Conservation (phyloP, 2,329 filamentous ascomycete species). For the Colletotrichum scovillei region DNA sequence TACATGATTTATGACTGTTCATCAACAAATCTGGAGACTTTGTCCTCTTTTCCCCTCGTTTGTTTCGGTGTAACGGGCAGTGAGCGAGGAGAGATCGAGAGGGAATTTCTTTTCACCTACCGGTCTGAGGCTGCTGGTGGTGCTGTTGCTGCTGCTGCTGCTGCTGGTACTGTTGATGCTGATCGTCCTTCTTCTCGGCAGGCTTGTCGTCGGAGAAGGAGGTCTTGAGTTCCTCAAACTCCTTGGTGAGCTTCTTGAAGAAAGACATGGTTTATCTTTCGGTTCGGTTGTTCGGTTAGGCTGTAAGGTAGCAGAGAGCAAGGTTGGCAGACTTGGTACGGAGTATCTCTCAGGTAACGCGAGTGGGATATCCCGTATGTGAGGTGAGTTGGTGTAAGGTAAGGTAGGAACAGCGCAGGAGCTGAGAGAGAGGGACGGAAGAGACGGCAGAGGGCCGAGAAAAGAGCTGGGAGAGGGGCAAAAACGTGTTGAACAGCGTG, state of each 20-base stretch:
- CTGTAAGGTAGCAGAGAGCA: background rate
- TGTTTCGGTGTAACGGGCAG: background rate
- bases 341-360: constrained; percentile 2
- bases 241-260: constrained; percentile 55
- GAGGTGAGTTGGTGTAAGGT: constrained; percentile 7
- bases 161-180: constrained; percentile 37
- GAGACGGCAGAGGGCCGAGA: constrained; percentile 37
- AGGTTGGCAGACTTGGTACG: constrained; percentile 15
- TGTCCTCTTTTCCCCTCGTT: background rate
- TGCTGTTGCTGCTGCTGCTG: constrained; percentile 34
- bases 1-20: constrained; percentile 10
- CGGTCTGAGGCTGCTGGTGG: constrained; percentile 35
- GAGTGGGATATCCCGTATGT: constrained; percentile 8
- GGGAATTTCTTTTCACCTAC: constrained; percentile 13
- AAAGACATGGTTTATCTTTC: constrained; percentile 52
- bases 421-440: constrained; percentile 16
- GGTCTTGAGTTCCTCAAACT: constrained; percentile 60
- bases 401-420: background rate
- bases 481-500: background rate
- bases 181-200: constrained; percentile 37
- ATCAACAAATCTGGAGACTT: background rate
- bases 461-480: constrained; percentile 23
- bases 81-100: background rate
- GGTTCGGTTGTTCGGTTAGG: constrained; percentile 15
- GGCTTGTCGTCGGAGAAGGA: constrained; percentile 51